Conservation (phyloP, 169 alveolate genomes). For the Eimeria zaria region DNA sequence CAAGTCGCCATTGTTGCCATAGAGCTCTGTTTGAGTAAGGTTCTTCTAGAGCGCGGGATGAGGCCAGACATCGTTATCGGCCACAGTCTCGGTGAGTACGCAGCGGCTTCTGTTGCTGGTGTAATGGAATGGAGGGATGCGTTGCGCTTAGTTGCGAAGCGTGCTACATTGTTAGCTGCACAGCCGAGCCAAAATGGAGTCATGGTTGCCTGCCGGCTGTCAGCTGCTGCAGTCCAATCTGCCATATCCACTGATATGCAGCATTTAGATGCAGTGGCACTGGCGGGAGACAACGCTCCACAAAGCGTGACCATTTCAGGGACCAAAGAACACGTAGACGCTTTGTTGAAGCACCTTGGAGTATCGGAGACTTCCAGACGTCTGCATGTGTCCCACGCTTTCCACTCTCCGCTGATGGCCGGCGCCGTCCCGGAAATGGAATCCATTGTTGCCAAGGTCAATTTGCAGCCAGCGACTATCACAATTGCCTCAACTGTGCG, state of each 20-base stretch:
- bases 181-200: conserved; percentile 23
- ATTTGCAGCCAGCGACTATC: conserved; percentile 19
- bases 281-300: conserved; percentile 88
- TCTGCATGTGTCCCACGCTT: conserved; percentile 76
- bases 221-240: conserved; percentile 19
- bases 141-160: conserved; percentile 33
- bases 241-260: conserved; percentile 40
- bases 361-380: conserved; percentile 58
- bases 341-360: conserved; percentile 38
- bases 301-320: conserved; percentile 88
- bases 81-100: conserved; percentile 90
- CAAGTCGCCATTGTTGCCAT: conserved; percentile 89
- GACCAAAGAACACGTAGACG: conserved; percentile 78
- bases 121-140: conserved; percentile 83
- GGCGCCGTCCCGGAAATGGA: conserved; percentile 59
- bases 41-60: conserved; percentile 86
- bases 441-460: conserved; percentile 5
- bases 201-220: conserved; percentile 81
- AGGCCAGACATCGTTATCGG: conserved; percentile 88
- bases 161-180: conserved; percentile 53
- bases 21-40: conserved; percentile 86
- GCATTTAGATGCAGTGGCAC: conserved; percentile 65
- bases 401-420: conserved; percentile 78
- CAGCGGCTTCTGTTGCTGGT: conserved; percentile 89
- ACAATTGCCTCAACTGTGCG: conserved; percentile 48